A percentile compares a stretch with the other conserved stretches of the same genome.
Conservation (phyloP, 78 protist species). For the Dictyostelium capitatum region DNA sequence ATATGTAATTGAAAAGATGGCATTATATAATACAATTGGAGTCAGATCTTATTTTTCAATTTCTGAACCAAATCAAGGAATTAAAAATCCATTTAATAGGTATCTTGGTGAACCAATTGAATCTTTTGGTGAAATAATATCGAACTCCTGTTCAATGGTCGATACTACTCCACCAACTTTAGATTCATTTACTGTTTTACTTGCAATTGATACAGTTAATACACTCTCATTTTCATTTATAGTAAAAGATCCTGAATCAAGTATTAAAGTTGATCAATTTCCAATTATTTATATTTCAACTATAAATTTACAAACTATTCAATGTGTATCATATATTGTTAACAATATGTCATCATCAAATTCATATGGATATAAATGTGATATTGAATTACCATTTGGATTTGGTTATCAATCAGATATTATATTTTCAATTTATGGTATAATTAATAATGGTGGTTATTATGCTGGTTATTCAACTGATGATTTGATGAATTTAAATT, state of each 20-base stretch:
- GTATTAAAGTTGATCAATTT: background rate
- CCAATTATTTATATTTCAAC: background rate
- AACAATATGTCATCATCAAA: too few relatives aligned
- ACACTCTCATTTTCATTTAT: background rate
- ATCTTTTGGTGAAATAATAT: too few relatives aligned
- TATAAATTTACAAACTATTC: background rate
- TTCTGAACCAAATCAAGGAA: background rate
- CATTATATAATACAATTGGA: background rate
- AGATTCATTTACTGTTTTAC: background rate
- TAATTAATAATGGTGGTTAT: background rate
- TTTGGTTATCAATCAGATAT: background rate
- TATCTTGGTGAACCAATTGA: background rate
- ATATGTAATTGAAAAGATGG: background rate
- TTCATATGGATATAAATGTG: background rate
- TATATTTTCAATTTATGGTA: background rate
- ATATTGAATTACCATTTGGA: background rate
- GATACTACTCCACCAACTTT: background rate
- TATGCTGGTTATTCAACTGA: background rate
- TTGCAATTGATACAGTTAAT: background rate
- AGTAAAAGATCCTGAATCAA: background rate
- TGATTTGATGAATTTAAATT: background rate
- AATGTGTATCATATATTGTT: constrained; percentile 7
- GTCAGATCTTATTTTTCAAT: background rate
- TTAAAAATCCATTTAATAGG: background rate
- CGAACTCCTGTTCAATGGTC: too few relatives aligned